These are phyloP conservation scores for Rosa chinensis DNA, from an alignment of 306 rosid species.

Conservation along the genomic window DNA sequence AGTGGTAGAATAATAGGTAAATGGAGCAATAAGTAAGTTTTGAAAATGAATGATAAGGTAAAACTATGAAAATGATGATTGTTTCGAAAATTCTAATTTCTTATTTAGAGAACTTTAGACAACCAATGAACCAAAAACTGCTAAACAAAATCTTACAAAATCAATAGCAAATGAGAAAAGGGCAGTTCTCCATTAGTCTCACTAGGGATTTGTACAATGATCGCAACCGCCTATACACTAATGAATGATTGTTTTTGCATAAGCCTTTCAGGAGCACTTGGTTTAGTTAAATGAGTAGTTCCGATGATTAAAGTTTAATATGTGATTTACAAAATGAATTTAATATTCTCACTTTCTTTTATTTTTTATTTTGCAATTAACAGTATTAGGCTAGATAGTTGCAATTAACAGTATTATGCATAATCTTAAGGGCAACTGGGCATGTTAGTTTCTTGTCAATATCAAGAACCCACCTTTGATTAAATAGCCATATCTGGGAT, in stretches of 20 bases:
- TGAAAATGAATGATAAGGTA: background rate
- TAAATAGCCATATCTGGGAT: conserved; percentile 26
- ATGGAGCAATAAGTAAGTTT: background rate
- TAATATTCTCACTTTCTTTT: too few species aligned
- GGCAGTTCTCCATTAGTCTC: too few species aligned
- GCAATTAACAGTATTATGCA: background rate
- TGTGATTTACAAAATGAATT: background rate
- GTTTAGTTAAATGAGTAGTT: too few species aligned
- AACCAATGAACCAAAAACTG: background rate
- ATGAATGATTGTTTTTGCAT: too few species aligned
- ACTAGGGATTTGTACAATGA: too few species aligned
- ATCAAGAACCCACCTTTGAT: conserved; percentile 44
- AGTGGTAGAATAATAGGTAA: background rate
- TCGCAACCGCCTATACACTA: too few species aligned
- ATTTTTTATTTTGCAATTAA: background rate
- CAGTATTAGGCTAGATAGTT: background rate
- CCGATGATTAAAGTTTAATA: too few species aligned
- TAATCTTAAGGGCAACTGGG: conserved; percentile 3
- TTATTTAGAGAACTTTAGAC: background rate
- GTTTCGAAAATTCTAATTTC: too few species aligned
- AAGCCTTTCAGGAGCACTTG: too few species aligned
- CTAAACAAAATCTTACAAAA: background rate
- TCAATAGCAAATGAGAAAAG: too few species aligned
- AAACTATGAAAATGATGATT: background rate
- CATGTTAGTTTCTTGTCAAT: conserved; percentile 54